These are phyloP conservation scores for Biscogniauxia sp. DNA, from an alignment of 2,329 filamentous ascomycete genomes.

Conservation along the genomic window DNA sequence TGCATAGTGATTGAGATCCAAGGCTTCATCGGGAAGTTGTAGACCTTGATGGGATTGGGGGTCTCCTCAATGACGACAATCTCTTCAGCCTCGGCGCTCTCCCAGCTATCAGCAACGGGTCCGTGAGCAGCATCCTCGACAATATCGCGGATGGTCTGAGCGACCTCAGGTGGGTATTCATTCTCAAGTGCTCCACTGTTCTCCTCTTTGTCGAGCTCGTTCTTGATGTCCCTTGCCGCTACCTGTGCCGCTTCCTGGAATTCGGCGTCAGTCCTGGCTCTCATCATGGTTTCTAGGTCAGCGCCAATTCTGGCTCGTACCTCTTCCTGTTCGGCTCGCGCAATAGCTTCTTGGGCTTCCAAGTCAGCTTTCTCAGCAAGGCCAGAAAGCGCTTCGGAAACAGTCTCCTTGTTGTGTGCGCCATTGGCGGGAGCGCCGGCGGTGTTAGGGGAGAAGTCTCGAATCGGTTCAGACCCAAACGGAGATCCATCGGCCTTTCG, in stretches of 20 bases:
- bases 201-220: constrained; percentile 53
- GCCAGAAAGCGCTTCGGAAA: constrained; percentile 67
- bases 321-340: constrained; percentile 51
- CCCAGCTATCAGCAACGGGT: constrained; percentile 81
- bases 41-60: constrained; percentile 69
- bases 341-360: constrained; percentile 64
- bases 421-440: constrained; percentile 7
- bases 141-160: constrained; percentile 46
- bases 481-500: constrained; percentile 32
- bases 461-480: constrained; percentile 24
- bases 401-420: constrained; percentile 56
- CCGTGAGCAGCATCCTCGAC: constrained; percentile 59
- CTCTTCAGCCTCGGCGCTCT: constrained; percentile 76
- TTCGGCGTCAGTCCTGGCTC: constrained; percentile 52
- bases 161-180: constrained; percentile 48
- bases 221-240: constrained; percentile 48
- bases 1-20: constrained; percentile 86
- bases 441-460: constrained; percentile 7
- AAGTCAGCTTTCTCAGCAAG: constrained; percentile 54
- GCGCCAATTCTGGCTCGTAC: constrained; percentile 47
- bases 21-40: constrained; percentile 94
- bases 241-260: constrained; percentile 49
- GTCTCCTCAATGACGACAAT: constrained; percentile 65
- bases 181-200: constrained; percentile 54
- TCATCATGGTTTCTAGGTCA: constrained; percentile 48